Percentiles rank a stretch among this genome's conserved stretches.
phyloP scores from a whole-genome alignment of 768 basidiomycete species.

The Lactarius psammicola region DNA sequence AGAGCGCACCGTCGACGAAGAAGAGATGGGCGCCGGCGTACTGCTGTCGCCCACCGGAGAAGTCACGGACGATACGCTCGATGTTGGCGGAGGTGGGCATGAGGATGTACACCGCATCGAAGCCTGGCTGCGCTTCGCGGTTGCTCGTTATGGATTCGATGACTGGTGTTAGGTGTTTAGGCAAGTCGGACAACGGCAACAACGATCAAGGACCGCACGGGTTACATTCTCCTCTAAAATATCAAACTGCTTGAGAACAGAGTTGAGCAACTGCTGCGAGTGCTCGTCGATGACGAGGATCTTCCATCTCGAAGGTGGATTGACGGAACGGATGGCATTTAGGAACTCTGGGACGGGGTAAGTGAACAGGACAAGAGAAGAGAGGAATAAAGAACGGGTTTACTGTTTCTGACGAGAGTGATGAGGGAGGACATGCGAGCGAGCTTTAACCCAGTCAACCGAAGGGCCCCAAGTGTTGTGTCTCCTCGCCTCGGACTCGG shows the following conservation, averaged over 20 bases:
- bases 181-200: background rate
- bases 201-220: conserved; percentile 52
- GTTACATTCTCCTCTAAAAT: conserved; percentile 96
- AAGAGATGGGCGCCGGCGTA: conserved; percentile 88
- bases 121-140: conserved; percentile 77
- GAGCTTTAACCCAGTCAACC: too few species aligned
- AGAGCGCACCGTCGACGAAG: conserved; percentile 82
- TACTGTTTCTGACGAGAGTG: conserved; percentile 44
- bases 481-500: background rate
- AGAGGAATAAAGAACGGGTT: background rate
- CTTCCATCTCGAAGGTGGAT: conserved; percentile 91
- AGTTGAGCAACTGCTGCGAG: conserved; percentile 77
- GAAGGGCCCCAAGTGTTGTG: background rate
- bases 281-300: conserved; percentile 95
- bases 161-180: conserved; percentile 47
- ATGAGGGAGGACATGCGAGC: conserved; percentile 42
- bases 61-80: conserved; percentile 86
- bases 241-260: conserved; percentile 90
- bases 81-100: conserved; percentile 96
- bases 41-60: conserved; percentile 56
- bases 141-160: conserved; percentile 86
- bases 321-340: conserved; percentile 82
- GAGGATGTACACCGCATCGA: conserved; percentile 91
- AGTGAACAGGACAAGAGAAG: conserved; percentile 1
- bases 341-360: conserved; percentile 62